A percentile compares a stretch with the other conserved stretches of the same genome.
Evolutionary conservation across 164 flowering plant species (phyloP).

Genomic region (Chimonanthus salicifolius): DNA sequence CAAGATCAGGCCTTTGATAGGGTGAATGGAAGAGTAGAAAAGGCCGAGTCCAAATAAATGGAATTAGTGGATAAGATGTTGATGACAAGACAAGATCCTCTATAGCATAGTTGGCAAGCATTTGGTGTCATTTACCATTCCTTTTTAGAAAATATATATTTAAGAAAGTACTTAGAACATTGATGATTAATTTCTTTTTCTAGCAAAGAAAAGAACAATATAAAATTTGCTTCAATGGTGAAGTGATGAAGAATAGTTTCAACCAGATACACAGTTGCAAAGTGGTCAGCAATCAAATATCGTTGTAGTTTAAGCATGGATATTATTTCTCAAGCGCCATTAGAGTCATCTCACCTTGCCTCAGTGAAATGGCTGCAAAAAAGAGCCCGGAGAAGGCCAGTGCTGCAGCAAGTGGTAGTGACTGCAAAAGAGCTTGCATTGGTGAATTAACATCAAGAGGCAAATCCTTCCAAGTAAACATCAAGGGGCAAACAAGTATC

Average conservation of each 20-base stretch:
- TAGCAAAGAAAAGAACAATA: too few species aligned
- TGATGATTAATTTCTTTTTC: background rate
- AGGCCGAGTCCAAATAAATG: too few species aligned
- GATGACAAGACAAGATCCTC: too few species aligned
- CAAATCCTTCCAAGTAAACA: background rate
- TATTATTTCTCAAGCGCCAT: background rate
- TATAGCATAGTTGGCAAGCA: too few species aligned
- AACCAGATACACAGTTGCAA: background rate
- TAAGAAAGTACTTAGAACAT: too few species aligned
- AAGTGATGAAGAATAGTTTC: background rate
- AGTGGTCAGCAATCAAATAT: background rate
- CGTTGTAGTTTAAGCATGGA: background rate
- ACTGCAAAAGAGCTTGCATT: constrained; percentile 40
- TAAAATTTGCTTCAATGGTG: background rate
- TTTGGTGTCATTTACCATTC: too few species aligned
- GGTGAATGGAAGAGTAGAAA: too few species aligned
- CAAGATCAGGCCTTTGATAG: background rate
- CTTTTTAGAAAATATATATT: too few species aligned
- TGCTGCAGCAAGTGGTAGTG: constrained; percentile 54
- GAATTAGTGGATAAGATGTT: too few species aligned
- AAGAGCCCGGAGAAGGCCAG: constrained; percentile 53
- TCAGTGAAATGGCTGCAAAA: constrained; percentile 60
- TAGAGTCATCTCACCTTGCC: constrained; percentile 54
- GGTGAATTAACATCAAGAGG: background rate
- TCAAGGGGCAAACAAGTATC: too few species aligned